phyloP scores from a whole-genome alignment of 179 eudicot species.

The Monotropa hypopitys region DNA sequence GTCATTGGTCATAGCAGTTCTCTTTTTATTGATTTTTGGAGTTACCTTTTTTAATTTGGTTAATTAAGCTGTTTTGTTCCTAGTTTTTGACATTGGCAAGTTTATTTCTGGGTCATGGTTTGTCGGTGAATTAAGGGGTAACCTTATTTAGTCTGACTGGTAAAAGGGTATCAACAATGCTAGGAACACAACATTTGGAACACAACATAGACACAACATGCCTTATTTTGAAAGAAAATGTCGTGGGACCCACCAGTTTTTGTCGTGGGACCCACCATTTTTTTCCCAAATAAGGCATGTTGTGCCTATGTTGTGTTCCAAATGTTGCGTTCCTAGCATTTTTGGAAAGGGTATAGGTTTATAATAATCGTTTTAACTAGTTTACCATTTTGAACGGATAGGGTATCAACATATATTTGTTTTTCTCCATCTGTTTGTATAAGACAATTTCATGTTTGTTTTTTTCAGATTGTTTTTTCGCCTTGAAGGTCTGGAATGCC shows the following conservation, averaged over 20 bases:
- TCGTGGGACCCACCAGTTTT: no score
- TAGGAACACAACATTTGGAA: no score
- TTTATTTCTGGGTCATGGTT: neutral
- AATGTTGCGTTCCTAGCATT: no score
- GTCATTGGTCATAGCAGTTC: neutral
- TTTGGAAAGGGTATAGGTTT: no score
- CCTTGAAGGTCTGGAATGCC: constrained; percentile 94
- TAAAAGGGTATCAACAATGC: neutral
- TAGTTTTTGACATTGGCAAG: neutral
- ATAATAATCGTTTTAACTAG: neutral
- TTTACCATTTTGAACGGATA: neutral
- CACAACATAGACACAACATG: no score
- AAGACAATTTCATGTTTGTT: neutral
- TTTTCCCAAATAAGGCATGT: no score
- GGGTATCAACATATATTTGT: neutral
- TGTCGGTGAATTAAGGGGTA: neutral
- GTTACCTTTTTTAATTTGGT: neutral
- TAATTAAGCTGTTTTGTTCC: neutral
- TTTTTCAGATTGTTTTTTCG: constrained; percentile 77
- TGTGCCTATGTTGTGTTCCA: no score
- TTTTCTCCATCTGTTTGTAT: neutral
- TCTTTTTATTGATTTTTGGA: neutral
- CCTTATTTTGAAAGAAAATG: no score
- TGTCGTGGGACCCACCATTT: no score
- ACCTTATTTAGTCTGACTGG: neutral